Base-by-base conservation (phyloP, 768 basidiomycete species). In the Guyanaporus albipodus region DNA sequence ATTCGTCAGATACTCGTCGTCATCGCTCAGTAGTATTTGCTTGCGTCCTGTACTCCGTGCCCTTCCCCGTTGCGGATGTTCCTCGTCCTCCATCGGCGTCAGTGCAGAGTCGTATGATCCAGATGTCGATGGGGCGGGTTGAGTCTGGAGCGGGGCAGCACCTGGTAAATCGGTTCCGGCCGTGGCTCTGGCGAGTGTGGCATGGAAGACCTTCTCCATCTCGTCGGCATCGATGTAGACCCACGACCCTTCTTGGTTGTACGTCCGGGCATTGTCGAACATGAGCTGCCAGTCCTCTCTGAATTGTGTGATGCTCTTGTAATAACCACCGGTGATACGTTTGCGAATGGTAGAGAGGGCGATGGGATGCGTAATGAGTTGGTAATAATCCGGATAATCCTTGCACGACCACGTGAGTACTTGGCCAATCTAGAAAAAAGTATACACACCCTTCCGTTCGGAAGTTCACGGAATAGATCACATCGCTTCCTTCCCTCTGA, bases 181-280 rank as follows among this genome's bases (percentile, higher is more conserved):
- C 36, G 85, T 82, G 41, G 73, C 67, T 28, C 78, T 78, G 34
- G 82, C 76, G 59, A 84, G 91, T 8, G 83, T 72, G 22, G 80
- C 73, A 49, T 87, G 77, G 63, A 94, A 92, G 39, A 84, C 83
- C 61, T 87, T 88, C 69, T 95, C 87, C 87, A 94, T 91, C 71
- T 91, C 89, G 39, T 91, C 87, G 8, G 95, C 93, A 51, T 95
- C 91, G 50, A 87, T 75, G 67, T 93, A 95, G 29, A 96, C 92
- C 87, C 90, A 91, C 0, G 91, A 94, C 2, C 87, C 91, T 67
- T 95, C 91, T 66, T 87, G 85, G 64, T 97, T 97, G 74, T 91
- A 98, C 35, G 82, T 87, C 57, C 88, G 78, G 5, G 95, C 94
- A 59, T 98, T 98, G 66, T 81, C 77, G 67, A 94, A 97, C 87